Evolutionary conservation across 2,329 filamentous ascomycete species (phyloP).

Genomic region (Penicillium sp.): DNA sequence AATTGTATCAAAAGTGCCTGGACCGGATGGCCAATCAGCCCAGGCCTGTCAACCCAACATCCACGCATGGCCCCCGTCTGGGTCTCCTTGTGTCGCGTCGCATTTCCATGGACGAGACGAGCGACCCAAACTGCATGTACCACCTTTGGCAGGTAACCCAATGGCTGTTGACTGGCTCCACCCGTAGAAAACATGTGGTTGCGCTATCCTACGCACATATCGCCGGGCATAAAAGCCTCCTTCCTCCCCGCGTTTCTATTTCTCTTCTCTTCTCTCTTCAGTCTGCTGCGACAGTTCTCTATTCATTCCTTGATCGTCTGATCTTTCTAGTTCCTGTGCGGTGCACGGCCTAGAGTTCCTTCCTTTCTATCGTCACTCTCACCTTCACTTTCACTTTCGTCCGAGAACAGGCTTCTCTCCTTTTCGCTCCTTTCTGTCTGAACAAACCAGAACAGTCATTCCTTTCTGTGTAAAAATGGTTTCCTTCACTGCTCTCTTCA

Average conservation of each 20-base stretch:
- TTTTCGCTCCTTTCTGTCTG: slow-evolving; percentile 7
- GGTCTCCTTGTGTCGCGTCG: neutral
- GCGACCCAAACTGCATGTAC: neutral
- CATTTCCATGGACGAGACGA: neutral
- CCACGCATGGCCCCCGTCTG: slow-evolving; percentile 8
- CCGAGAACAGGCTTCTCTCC: slow-evolving; percentile 20
- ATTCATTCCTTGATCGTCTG: slow-evolving; percentile 13
- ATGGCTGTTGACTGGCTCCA: neutral
- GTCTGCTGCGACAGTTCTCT: slow-evolving; percentile 3
- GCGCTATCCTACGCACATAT: slow-evolving; percentile 7
- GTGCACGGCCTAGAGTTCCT: slow-evolving; percentile 29
- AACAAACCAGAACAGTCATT: slow-evolving; percentile 2
- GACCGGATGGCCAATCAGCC: slow-evolving; percentile 8
- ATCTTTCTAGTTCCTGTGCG: slow-evolving; percentile 26
- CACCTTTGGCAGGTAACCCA: neutral
- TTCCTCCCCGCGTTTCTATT: slow-evolving; percentile 3
- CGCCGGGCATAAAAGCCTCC: slow-evolving; percentile 5
- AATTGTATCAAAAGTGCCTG: neutral
- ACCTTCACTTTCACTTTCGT: slow-evolving; percentile 14
- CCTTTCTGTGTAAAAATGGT: slow-evolving; percentile 31
- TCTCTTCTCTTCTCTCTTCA: slow-evolving; percentile 5
- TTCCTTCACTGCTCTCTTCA: slow-evolving; percentile 33
- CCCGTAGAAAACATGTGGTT: neutral
- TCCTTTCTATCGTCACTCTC: slow-evolving; percentile 18
- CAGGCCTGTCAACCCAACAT: slow-evolving; percentile 9